phyloP scores from a whole-genome alignment of 371 early-diverging fungal genomes.

The Umbelopsis sp. region DNA sequence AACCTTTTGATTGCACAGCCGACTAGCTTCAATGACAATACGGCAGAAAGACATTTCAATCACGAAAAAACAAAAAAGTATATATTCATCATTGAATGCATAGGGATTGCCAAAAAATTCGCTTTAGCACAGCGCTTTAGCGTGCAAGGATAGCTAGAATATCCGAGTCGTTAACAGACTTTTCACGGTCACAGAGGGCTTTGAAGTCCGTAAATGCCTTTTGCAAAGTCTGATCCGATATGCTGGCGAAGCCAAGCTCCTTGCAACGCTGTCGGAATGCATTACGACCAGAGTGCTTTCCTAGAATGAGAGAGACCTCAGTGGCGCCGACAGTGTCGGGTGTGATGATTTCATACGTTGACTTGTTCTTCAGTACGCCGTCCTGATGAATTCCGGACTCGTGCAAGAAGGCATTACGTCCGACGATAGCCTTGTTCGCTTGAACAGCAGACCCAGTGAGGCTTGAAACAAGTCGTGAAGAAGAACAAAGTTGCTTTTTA shows the following conservation, averaged over 20 bases:
- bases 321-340: constrained; percentile 90
- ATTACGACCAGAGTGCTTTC: constrained; percentile 96
- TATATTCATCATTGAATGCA: too few relatives aligned
- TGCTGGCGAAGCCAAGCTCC: constrained; percentile 74
- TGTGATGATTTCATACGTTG: constrained; percentile 94
- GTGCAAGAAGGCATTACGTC: constrained; percentile 96
- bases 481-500: constrained; percentile 81
- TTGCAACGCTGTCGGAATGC: constrained; percentile 86
- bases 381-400: constrained; percentile 98
- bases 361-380: constrained; percentile 92
- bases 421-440: constrained; percentile 97
- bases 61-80: too few relatives aligned
- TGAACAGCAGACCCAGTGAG: constrained; percentile 92
- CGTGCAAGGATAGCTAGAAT: constrained; percentile 84
- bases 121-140: constrained; percentile 38
- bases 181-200: constrained; percentile 87
- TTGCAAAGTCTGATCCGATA: constrained; percentile 71
- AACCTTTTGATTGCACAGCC: too few relatives aligned
- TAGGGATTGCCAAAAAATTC: too few relatives aligned
- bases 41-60: too few relatives aligned
- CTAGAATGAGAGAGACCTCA: constrained; percentile 83
- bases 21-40: too few relatives aligned
- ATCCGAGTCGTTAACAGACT: constrained; percentile 89
- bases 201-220: constrained; percentile 87
- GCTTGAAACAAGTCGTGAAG: constrained; percentile 86